Base-by-base conservation (phyloP, 1,284 basidiomycete genomes). In the Ustilago vetiveriae region DNA sequence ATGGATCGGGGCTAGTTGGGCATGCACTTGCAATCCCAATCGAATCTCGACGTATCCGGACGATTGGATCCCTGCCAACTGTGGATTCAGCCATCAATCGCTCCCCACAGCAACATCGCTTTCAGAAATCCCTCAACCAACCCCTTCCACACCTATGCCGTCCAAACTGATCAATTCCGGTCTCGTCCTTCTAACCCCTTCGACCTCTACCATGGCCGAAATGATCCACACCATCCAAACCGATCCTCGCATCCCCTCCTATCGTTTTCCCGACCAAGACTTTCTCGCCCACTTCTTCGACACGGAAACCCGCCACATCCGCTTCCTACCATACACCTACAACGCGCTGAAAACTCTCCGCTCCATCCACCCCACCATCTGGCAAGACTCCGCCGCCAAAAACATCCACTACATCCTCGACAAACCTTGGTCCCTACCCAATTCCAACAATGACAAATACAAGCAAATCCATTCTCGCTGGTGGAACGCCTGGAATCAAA, bases 251-350 rank as follows among this genome's bases (percentile, higher is more conserved):
- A 85, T 96, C 14, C 74, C 87, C 5, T 85, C 85, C 1, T 94
- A 90, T 83, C 85, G 85, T 35, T 98, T 98, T 82, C 89, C 93
- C 0, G 94, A 98, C 81, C 94, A 98, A 83, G 94, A 98, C 76
- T 86, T 96, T 22, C 87, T 98, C 27, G 87, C 92, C 1, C 87
- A 87, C 29, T 88, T 89, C 76, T 97, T 94, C 84, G 83, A 85
- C 29, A 24, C 48, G 3, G 26, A 24, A 2, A 38, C 23, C 6
- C 45, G 65, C 2, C 40, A 69, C 45, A 85, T 84, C 88, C 89
- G 84, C 53, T 88, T 89, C 10, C 82, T 94, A 27, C 87, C 88
- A 0, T 94, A 90, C 88, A 87, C 87, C 59, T 94, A 92, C 83
- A 95, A 95, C 72, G 92, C 91, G 0, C 85, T 94, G 67, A 92